These are phyloP conservation scores for Podila epicladia DNA, from an alignment of 192 early-diverging fungal genomes.

Conservation along the genomic window DNA sequence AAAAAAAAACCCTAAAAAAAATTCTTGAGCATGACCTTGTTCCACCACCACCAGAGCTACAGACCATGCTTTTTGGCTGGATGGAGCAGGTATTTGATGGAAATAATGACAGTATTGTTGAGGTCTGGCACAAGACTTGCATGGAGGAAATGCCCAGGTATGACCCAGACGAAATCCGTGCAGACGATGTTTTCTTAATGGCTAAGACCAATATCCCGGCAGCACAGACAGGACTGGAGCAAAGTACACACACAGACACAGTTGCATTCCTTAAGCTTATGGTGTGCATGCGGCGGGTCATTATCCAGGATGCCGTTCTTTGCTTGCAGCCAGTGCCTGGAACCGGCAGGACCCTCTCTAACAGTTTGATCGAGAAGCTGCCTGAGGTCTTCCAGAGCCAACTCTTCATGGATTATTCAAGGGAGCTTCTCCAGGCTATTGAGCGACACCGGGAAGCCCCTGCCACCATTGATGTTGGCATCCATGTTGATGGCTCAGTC, in stretches of 20 bases:
- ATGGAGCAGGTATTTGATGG: not conserved
- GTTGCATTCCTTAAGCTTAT: not conserved
- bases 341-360: too few species aligned
- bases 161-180: not conserved
- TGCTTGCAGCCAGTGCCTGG: too few species aligned
- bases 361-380: too few species aligned
- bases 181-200: not conserved
- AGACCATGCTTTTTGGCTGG: not conserved
- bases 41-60: not conserved
- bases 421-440: too few species aligned
- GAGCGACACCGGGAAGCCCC: too few species aligned
- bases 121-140: not conserved
- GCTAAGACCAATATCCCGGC: not conserved
- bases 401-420: too few species aligned
- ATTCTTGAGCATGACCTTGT: not conserved
- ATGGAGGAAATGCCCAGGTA: not conserved
- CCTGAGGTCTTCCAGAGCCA: too few species aligned
- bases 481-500: too few species aligned
- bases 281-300: too few species aligned
- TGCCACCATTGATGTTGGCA: too few species aligned
- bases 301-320: too few species aligned
- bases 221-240: not conserved
- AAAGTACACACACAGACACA: slow-evolving; percentile 4
- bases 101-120: not conserved
- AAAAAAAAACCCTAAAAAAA: too few species aligned